Conservation (phyloP, 441 rosid genomes). For the Erodium moschatum region DNA sequence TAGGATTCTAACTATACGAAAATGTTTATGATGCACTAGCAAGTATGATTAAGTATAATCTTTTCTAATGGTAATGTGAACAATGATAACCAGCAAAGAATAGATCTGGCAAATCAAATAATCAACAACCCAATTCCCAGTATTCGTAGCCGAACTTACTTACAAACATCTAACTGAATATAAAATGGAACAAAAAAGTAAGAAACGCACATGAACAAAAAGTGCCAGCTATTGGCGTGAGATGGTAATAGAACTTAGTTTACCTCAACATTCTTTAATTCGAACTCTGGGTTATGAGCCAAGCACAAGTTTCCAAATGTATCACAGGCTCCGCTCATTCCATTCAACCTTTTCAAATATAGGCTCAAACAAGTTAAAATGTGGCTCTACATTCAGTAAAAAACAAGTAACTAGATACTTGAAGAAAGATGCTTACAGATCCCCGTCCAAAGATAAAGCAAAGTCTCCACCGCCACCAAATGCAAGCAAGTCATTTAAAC, state of each 20-base stretch:
- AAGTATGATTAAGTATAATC: neutral
- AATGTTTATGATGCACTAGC: neutral
- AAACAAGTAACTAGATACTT: neutral
- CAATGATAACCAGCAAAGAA: neutral
- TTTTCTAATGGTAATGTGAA: neutral
- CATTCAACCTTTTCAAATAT: conserved; percentile 50
- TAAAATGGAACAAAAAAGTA: neutral
- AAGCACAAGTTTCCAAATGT: conserved; percentile 75
- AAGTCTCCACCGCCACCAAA: conserved; percentile 84
- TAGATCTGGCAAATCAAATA: too few relatives aligned
- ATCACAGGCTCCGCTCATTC: conserved; percentile 78
- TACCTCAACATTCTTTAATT: conserved; percentile 83
- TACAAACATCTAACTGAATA: neutral
- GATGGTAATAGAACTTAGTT: conserved; percentile 12
- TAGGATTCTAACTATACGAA: neutral
- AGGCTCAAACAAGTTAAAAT: neutral
- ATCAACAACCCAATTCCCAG: too few relatives aligned
- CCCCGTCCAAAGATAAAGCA: conserved; percentile 72
- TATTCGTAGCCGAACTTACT: neutral
- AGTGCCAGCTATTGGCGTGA: neutral
- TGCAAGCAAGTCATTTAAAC: conserved; percentile 77
- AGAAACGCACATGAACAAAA: neutral
- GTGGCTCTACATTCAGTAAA: neutral
- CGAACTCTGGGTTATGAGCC: conserved; percentile 60
- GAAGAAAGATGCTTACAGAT: conserved; percentile 55